phyloP scores from a whole-genome alignment of 2,329 filamentous ascomycete species.

The Penicillium vulpinum region DNA sequence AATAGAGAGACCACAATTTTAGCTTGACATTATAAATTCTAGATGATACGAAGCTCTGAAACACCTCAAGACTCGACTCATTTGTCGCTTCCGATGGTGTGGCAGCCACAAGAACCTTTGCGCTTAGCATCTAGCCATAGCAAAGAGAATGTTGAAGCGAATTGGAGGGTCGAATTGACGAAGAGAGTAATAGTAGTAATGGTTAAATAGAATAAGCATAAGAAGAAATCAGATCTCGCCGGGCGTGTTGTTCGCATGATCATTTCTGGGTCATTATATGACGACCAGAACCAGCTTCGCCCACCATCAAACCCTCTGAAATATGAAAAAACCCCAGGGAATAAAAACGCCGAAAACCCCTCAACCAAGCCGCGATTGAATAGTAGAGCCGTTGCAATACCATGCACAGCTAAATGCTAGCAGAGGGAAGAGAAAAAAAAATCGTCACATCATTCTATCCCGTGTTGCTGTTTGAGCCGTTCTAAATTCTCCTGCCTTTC shows the following conservation, averaged over 20 bases:
- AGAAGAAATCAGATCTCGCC: slow-evolving; percentile 16
- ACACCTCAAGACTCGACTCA: neutral
- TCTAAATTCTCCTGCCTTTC: slow-evolving; percentile 96
- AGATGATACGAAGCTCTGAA: neutral
- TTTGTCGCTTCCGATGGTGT: no score
- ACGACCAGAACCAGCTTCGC: slow-evolving; percentile 18
- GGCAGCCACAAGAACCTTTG: no score
- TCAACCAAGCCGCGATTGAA: slow-evolving; percentile 38
- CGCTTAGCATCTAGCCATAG: neutral
- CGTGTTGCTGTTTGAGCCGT: slow-evolving; percentile 95
- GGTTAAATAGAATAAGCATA: slow-evolving; percentile 21
- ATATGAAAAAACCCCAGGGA: slow-evolving; percentile 32
- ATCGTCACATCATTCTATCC: slow-evolving; percentile 78
- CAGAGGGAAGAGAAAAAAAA: slow-evolving; percentile 36
- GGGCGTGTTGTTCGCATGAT: slow-evolving; percentile 3
- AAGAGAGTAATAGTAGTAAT: slow-evolving; percentile 10
- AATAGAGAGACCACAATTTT: neutral
- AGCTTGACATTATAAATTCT: neutral
- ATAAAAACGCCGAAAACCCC: slow-evolving; percentile 44
- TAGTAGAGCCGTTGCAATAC: slow-evolving; percentile 30
- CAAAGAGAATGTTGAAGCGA: slow-evolving; percentile 4
- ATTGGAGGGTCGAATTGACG: slow-evolving; percentile 10
- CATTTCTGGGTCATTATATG: slow-evolving; percentile 9
- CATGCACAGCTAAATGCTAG: slow-evolving; percentile 34
- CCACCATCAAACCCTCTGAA: slow-evolving; percentile 30